Evolutionary conservation across 805 yeast genomes (phyloP).

Genomic region (Vanderwaltozyma polyspora): DNA sequence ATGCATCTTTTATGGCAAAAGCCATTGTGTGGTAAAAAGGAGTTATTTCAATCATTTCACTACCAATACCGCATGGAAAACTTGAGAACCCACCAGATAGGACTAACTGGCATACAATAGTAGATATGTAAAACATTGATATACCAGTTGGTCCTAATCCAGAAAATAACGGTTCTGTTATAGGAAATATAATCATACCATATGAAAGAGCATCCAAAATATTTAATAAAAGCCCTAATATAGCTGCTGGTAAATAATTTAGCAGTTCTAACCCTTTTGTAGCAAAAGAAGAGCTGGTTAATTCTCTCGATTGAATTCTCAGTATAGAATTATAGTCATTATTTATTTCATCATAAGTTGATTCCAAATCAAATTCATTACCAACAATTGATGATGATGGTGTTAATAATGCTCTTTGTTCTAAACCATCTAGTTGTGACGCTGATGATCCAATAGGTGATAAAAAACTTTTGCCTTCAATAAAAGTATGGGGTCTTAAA

Average conservation of each 20-base stretch:
- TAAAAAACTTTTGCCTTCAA: background rate
- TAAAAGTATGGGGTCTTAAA: background rate
- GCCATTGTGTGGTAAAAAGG: conserved; percentile 98
- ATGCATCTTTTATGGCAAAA: conserved; percentile 39
- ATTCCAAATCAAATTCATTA: conserved; percentile 2
- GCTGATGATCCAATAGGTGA: conserved; percentile 1
- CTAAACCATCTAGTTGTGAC: conserved; percentile 2
- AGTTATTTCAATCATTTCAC: conserved; percentile 98
- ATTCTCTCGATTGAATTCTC: background rate
- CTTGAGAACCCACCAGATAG: conserved; percentile 86
- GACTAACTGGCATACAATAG: conserved; percentile 80
- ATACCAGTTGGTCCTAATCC: conserved; percentile 79
- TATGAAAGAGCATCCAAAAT: conserved; percentile 88
- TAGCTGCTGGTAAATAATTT: conserved; percentile 57
- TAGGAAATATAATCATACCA: conserved; percentile 96
- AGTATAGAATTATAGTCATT: background rate
- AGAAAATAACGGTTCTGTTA: conserved; percentile 68
- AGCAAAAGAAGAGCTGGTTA: background rate
- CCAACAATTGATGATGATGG: conserved; percentile 8
- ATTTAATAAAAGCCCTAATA: conserved; percentile 74
- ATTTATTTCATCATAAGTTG: conserved; percentile 1
- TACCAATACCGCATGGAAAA: conserved; percentile 84
- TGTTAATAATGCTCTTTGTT: conserved; percentile 7
- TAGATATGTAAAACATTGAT: conserved; percentile 88
- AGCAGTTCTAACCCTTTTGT: conserved; percentile 1